phyloP scores from a whole-genome alignment of 108 stramenopile species.

The Schizochytrium sp. region DNA sequence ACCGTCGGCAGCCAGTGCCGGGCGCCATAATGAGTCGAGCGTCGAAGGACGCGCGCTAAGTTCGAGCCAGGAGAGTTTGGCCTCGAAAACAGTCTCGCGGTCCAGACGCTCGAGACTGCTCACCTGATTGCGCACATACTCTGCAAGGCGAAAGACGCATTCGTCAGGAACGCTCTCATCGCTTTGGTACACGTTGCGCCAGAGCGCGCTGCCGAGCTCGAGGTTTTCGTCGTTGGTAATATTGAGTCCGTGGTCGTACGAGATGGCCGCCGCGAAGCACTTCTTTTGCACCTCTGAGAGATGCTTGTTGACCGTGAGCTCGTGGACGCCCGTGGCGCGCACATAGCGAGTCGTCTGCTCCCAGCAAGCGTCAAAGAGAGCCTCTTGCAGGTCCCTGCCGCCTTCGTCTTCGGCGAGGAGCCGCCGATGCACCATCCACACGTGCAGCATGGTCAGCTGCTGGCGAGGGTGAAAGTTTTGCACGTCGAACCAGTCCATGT shows the following conservation, averaged over 20 bases:
- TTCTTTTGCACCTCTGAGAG: conserved; percentile 74
- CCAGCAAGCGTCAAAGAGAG: conserved; percentile 80
- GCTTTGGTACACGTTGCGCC: conserved; percentile 16
- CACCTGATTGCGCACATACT: not conserved
- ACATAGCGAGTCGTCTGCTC: conserved; percentile 67
- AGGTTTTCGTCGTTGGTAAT: conserved; percentile 55
- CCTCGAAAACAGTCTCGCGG: not conserved
- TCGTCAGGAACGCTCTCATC: not conserved
- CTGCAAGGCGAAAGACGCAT: not conserved
- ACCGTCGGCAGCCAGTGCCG: not conserved
- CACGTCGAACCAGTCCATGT: not conserved
- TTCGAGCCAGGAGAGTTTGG: not conserved
- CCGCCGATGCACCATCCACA: conserved; percentile 79
- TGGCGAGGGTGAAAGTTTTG: conserved; percentile 72
- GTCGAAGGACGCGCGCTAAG: not conserved
- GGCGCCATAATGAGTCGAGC: not conserved
- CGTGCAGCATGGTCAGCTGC: conserved; percentile 69
- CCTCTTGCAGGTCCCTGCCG: conserved; percentile 57
- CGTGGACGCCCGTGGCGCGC: conserved; percentile 64
- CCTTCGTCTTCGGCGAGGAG: conserved; percentile 52
- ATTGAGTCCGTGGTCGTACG: conserved; percentile 72
- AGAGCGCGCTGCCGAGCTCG: conserved; percentile 40
- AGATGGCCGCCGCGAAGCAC: conserved; percentile 63
- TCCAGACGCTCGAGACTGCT: not conserved
- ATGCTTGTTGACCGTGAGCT: conserved; percentile 70